phyloP scores from a whole-genome alignment of 2,329 filamentous ascomycete species.

The Hymenotorrendiella dingleyae region DNA sequence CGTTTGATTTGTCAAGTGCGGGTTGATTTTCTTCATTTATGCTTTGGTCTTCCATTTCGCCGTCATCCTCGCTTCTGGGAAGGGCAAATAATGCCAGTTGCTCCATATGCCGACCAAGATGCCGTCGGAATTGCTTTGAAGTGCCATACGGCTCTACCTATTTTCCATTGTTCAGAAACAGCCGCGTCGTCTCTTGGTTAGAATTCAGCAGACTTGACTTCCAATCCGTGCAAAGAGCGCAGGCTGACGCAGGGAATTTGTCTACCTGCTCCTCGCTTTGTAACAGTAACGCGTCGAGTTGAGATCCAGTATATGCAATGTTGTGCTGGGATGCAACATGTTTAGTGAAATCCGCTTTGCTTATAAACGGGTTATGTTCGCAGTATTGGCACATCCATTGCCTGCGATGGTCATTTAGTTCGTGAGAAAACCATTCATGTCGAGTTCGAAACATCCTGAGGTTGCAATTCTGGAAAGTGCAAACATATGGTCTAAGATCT shows the following conservation, averaged over 20 bases:
- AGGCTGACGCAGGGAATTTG: constrained; percentile 21
- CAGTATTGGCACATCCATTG: constrained; percentile 27
- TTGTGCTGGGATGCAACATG: constrained; percentile 15
- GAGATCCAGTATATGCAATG: constrained; percentile 5
- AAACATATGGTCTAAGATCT: constrained; percentile 33
- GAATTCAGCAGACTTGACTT: constrained; percentile 10
- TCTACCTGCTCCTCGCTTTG: constrained; percentile 21
- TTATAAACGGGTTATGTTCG: constrained; percentile 6
- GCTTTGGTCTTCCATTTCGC: constrained; percentile 4
- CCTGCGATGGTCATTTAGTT: constrained; percentile 27
- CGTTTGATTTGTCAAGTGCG: no score
- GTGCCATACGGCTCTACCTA: constrained; percentile 14
- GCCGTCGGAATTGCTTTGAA: constrained; percentile 15
- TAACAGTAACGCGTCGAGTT: constrained; percentile 20
- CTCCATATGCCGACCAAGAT: constrained; percentile 24
- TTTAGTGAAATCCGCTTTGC: constrained; percentile 5
- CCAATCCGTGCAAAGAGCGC: constrained; percentile 30
- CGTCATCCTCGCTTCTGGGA: not conserved
- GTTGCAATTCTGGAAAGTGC: constrained; percentile 31
- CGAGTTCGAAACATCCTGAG: constrained; percentile 26
- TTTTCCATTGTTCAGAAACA: constrained; percentile 9
- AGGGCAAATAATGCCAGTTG: constrained; percentile 24
- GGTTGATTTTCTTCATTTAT: not conserved
- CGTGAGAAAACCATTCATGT: constrained; percentile 31
- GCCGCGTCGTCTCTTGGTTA: constrained; percentile 4